Conservation (phyloP, 1,284 basidiomycete species). For the Porodaedalea pini region DNA sequence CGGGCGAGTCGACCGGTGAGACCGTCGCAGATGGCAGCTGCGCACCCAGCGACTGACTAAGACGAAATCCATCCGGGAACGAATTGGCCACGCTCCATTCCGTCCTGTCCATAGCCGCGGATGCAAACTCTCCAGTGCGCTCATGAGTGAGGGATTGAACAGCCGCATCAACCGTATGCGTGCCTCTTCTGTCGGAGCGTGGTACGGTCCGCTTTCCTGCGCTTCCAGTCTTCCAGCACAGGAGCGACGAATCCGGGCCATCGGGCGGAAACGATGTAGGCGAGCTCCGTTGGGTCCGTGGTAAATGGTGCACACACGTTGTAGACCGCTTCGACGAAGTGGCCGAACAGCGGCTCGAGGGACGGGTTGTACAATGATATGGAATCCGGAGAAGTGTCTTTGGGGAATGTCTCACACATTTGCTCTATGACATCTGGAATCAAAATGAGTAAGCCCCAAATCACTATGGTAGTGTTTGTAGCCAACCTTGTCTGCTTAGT, state of each 20-base stretch:
- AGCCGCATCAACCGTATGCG: constrained; percentile 58
- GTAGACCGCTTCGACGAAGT: constrained; percentile 64
- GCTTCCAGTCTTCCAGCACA: constrained; percentile 50
- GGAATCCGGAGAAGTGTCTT: constrained; percentile 23
- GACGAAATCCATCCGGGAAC: constrained; percentile 37
- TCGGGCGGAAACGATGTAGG: constrained; percentile 71
- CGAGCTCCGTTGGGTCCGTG: constrained; percentile 64
- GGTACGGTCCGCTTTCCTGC: constrained; percentile 27
- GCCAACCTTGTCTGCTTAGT: constrained; percentile 58
- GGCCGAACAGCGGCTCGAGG: constrained; percentile 57
- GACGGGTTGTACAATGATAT: constrained; percentile 46
- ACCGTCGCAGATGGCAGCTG: constrained; percentile 22
- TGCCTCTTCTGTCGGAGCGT: constrained; percentile 49
- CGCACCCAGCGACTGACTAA: constrained; percentile 21
- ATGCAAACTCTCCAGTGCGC: constrained; percentile 60
- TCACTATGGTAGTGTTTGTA: background rate
- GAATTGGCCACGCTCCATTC: constrained; percentile 54
- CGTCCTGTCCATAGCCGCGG: constrained; percentile 58
- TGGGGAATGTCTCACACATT: constrained; percentile 39
- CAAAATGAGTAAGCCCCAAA: background rate
- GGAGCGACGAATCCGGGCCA: constrained; percentile 79
- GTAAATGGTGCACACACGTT: constrained; percentile 65
- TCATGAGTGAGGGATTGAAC: constrained; percentile 57
- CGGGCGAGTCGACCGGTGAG: constrained; percentile 9
- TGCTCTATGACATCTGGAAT: constrained; percentile 32